Conservation (phyloP, 2,329 filamentous ascomycete species). For the Tolypocladium guangdongense region DNA sequence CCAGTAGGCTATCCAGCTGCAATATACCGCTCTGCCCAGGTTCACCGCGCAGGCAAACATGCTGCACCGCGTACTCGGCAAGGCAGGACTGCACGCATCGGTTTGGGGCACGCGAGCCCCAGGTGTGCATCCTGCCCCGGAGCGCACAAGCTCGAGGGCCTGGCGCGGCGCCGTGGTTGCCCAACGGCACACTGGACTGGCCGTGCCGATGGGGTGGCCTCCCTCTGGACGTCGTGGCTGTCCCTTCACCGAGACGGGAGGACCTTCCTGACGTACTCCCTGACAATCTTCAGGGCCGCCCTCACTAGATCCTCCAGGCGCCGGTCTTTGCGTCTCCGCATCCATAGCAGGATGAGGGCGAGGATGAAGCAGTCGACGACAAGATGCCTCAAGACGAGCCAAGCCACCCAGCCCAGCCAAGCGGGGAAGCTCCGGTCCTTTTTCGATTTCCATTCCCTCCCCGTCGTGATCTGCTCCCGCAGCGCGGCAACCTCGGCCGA, state of each 20-base stretch:
- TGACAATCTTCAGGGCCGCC: slow-evolving; percentile 43
- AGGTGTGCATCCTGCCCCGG: not conserved
- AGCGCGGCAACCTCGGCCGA: slow-evolving; percentile 88
- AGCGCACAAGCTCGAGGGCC: not conserved
- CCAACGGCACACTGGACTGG: not conserved
- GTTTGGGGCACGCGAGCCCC: not conserved
- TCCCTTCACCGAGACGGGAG: slow-evolving; percentile 42
- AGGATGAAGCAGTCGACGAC: slow-evolving; percentile 60
- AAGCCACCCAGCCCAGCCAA: slow-evolving; percentile 62
- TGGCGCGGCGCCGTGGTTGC: not conserved
- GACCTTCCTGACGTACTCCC: slow-evolving; percentile 49
- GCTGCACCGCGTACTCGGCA: not conserved
- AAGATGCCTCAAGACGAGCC: slow-evolving; percentile 62
- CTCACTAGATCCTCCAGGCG: slow-evolving; percentile 65
- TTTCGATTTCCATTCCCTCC: slow-evolving; percentile 58
- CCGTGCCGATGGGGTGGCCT: not conserved
- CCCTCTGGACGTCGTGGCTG: not conserved
- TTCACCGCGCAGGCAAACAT: not conserved
- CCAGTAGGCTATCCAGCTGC: not conserved
- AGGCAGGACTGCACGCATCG: not conserved
- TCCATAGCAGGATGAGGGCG: slow-evolving; percentile 56
- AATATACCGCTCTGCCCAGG: not conserved
- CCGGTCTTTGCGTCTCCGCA: slow-evolving; percentile 60
- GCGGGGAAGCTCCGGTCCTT: slow-evolving; percentile 53
- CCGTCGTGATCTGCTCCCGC: slow-evolving; percentile 76